Evolutionary conservation across 805 yeast species (phyloP), one percentile per base, ranked within the genome.

Genomic region (Clavispora fructus): DNA sequence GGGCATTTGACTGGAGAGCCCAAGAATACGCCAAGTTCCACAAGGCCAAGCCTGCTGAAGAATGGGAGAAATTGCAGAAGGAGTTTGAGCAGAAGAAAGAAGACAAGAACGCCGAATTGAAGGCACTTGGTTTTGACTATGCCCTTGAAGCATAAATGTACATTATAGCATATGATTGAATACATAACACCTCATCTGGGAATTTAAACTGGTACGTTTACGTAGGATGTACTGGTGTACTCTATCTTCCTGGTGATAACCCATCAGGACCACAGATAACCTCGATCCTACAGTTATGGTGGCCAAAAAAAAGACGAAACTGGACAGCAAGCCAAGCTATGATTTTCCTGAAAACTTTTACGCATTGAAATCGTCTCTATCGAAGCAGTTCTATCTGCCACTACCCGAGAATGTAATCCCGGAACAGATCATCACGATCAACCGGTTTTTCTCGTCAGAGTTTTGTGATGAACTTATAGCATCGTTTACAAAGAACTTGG

Each of bases 11-110:
- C 46, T 51, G 54, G 52, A 42, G 55, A 25, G 41, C 42, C 7
- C 42, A 41, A 30, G 44, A 41, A 32, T 47, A 71, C 59, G 64
- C 69, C 35, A 73, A 76, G 55, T 73, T 78, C 54, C 87, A 83
- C 57, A 72, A 72, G 46, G 78, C 81, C 45, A 83, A 81, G 61
- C 65, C 78, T n/a, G 63, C 67, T 49, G 77, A 71, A 37, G 74
- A 77, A 56, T 80, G 86, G 87, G 71, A 74, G 38, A 67, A 69
- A 52, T 67, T 84, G 49, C 73, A 74, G 55, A 64, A 70, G 49
- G 73, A 74, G 56, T 73, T 73, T 47, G 70, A 73, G 44, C 58
- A 60, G 26, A 65, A 69, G 42, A 67, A 74, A 46, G 58, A 65
- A 44, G 65, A 67, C 45, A 80, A 79, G 62, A 71, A 72, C 48